These are phyloP conservation scores for Carallia pectinifolia DNA, from an alignment of 345 rosid genomes.

Conservation along the genomic window DNA sequence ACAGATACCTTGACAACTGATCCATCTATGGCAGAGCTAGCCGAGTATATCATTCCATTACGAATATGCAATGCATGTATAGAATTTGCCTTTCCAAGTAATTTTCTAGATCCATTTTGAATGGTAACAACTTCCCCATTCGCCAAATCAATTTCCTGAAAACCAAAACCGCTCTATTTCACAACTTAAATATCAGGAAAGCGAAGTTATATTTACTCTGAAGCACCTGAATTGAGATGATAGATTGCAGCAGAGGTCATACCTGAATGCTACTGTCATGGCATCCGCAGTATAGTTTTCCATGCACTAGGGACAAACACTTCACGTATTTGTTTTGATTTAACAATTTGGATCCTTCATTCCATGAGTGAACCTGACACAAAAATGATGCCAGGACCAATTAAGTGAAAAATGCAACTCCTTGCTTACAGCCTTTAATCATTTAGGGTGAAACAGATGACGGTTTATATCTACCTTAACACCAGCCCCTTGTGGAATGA, in stretches of 20 bases:
- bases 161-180: not conserved
- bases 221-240: constrained; percentile 3
- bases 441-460: not conserved
- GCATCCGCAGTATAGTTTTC: constrained; percentile 64
- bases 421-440: not conserved
- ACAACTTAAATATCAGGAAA: not conserved
- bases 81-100: constrained; percentile 54
- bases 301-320: constrained; percentile 53
- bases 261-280: constrained; percentile 68
- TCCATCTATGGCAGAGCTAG: constrained; percentile 50
- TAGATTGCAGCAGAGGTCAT: not conserved
- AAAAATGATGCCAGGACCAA: not conserved
- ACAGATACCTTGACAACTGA: constrained; percentile 51
- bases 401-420: not conserved
- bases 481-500: constrained; percentile 74
- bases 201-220: not conserved
- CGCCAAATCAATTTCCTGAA: constrained; percentile 67
- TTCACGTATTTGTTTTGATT: constrained; percentile 45
- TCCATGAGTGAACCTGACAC: constrained; percentile 60
- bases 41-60: constrained; percentile 50
- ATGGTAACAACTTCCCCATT: constrained; percentile 48
- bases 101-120: constrained; percentile 57
- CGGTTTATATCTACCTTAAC: constrained; percentile 44
- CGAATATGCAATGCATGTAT: constrained; percentile 46
- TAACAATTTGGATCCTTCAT: constrained; percentile 50